phyloP scores from a whole-genome alignment of 352 stramenopile species.

The Globisporangium barbulae region DNA sequence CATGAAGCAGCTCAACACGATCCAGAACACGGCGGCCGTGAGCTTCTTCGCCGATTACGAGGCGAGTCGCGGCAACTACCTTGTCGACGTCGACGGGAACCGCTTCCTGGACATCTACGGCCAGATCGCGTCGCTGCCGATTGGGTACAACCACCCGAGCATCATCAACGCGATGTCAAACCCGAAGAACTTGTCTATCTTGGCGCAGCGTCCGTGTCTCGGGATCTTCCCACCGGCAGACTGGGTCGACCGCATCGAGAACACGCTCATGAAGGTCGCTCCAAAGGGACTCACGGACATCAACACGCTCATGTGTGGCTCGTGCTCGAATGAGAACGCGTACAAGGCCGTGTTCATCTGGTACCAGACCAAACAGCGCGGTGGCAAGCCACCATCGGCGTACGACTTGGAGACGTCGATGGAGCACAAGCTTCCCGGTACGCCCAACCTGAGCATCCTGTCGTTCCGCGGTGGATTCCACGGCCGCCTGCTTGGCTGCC shows the following conservation, averaged over 20 bases:
- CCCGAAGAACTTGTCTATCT: conserved; percentile 56
- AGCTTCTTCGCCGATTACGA: conserved; percentile 83
- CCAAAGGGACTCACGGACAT: conserved; percentile 57
- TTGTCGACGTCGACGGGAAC: conserved; percentile 84
- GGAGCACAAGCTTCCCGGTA: conserved; percentile 62
- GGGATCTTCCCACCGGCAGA: conserved; percentile 73
- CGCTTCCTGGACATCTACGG: conserved; percentile 81
- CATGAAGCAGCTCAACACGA: conserved; percentile 38
- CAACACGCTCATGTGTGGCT: conserved; percentile 87
- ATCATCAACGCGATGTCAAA: conserved; percentile 61
- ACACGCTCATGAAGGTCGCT: conserved; percentile 56
- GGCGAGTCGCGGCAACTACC: conserved; percentile 76
- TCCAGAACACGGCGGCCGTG: conserved; percentile 68
- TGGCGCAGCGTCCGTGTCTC: conserved; percentile 73
- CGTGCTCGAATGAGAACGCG: conserved; percentile 84
- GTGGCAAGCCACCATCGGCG: conserved; percentile 48
- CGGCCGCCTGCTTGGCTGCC: conserved; percentile 67
- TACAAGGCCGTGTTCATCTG: conserved; percentile 89
- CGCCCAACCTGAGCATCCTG: conserved; percentile 71
- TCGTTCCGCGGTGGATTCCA: conserved; percentile 86
- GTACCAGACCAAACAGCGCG: conserved; percentile 74
- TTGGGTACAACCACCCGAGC: conserved; percentile 86
- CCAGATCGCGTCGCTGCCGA: conserved; percentile 79
- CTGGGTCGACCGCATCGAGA: conserved; percentile 68
- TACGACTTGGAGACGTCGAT: conserved; percentile 72